phyloP scores from a whole-genome alignment of 148 eudicot species.

The Rhododendron ovatum region DNA sequence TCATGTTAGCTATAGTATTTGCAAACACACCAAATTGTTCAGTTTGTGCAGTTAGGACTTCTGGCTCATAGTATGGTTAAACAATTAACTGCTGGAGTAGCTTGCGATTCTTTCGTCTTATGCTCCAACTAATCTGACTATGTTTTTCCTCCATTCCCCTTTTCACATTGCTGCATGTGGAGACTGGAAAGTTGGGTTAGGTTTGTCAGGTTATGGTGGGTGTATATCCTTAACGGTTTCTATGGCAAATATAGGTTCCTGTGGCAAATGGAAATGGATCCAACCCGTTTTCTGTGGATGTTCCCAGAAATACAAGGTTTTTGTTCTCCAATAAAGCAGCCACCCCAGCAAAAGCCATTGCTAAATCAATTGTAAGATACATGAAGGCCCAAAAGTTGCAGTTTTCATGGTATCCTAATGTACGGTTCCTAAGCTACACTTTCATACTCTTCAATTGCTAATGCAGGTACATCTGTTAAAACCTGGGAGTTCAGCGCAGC shows the following conservation, averaged over 20 bases:
- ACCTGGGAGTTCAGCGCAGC: conserved; percentile 74
- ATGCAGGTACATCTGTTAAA: conserved; percentile 79
- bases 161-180: background rate
- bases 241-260: conserved; percentile 63
- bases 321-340: conserved; percentile 73
- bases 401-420: conserved; percentile 1
- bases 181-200: background rate
- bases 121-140: background rate
- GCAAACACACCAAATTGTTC: background rate
- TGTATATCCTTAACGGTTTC: background rate
- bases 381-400: background rate
- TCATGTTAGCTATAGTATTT: background rate
- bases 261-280: conserved; percentile 89
- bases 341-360: conserved; percentile 88
- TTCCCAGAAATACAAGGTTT: conserved; percentile 89
- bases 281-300: conserved; percentile 84
- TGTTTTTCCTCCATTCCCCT: background rate
- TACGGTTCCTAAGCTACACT: background rate
- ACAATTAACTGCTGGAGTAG: background rate
- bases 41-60: conserved; percentile 1
- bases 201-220: background rate
- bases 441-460: conserved; percentile 9
- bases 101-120: background rate
- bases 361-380: conserved; percentile 87
- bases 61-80: background rate